Percentiles rank a stretch among this genome's conserved stretches.
These are phyloP conservation scores for Nematodospora anomalae DNA, from an alignment of 1,139 yeast genomes.

Conservation along the genomic window DNA sequence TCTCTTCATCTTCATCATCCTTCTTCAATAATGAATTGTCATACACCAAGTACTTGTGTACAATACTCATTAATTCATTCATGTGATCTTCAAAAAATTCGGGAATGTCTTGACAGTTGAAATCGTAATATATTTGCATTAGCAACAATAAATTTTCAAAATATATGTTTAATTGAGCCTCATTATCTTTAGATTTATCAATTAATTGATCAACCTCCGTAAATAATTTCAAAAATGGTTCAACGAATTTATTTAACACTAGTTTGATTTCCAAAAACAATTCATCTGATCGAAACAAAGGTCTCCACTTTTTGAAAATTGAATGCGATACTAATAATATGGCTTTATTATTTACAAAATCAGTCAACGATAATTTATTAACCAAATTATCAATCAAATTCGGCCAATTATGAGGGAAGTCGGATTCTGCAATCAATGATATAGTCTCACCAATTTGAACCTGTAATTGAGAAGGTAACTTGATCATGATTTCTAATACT, in stretches of 20 bases:
- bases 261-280: slow-evolving; percentile 82
- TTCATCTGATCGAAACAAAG: slow-evolving; percentile 87
- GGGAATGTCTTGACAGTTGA: slow-evolving; percentile 97
- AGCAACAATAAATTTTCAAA: slow-evolving; percentile 73
- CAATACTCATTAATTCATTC: slow-evolving; percentile 70
- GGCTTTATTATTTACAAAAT: slow-evolving; percentile 78
- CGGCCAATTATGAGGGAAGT: slow-evolving; percentile 91
- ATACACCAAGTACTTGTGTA: slow-evolving; percentile 77
- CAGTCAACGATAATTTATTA: slow-evolving; percentile 56
- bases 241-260: slow-evolving; percentile 83
- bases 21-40: slow-evolving; percentile 49
- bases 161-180: slow-evolving; percentile 51
- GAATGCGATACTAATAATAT: slow-evolving; percentile 92
- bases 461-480: slow-evolving; percentile 72
- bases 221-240: slow-evolving; percentile 72
- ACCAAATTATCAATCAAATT: slow-evolving; percentile 76
- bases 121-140: slow-evolving; percentile 82
- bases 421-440: slow-evolving; percentile 90
- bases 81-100: slow-evolving; percentile 95
- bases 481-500: slow-evolving; percentile 80
- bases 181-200: slow-evolving; percentile 30
- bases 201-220: slow-evolving; percentile 67
- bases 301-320: slow-evolving; percentile 95
- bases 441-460: slow-evolving; percentile 93
- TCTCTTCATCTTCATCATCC: slow-evolving; percentile 69